These are phyloP conservation scores for Lentinula aciculospora DNA, from an alignment of 768 basidiomycete species.

Conservation along the genomic window DNA sequence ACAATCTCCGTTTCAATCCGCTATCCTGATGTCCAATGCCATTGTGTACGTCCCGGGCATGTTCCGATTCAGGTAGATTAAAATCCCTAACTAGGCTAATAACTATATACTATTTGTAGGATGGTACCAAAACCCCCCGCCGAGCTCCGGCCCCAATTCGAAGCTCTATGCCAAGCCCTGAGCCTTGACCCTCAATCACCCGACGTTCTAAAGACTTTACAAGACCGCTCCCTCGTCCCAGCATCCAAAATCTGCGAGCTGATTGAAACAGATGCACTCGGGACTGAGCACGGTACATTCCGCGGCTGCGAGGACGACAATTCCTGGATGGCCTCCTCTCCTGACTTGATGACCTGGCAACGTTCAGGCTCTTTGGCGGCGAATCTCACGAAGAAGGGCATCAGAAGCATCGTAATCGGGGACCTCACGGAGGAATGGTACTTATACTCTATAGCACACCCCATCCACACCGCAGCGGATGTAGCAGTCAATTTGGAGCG, in stretches of 20 bases:
- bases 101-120: too few species aligned
- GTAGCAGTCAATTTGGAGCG: constrained; percentile 52
- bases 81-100: too few species aligned
- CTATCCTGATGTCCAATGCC: constrained; percentile 68
- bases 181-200: constrained; percentile 47
- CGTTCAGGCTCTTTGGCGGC: constrained; percentile 52
- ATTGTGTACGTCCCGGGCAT: constrained; percentile 43
- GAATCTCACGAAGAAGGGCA: constrained; percentile 49
- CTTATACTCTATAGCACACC: constrained; percentile 67
- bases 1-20: constrained; percentile 61
- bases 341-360: constrained; percentile 67
- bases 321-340: constrained; percentile 44
- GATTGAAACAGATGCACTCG: constrained; percentile 54
- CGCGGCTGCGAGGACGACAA: constrained; percentile 56
- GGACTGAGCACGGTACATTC: constrained; percentile 55
- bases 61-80: too few species aligned
- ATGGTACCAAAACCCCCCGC: constrained; percentile 53
- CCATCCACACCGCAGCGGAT: constrained; percentile 43
- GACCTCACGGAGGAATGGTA: constrained; percentile 75
- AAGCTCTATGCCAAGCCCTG: constrained; percentile 53
- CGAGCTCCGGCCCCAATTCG: constrained; percentile 58
- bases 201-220: constrained; percentile 43
- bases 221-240: constrained; percentile 42
- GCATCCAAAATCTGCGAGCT: constrained; percentile 45
- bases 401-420: constrained; percentile 59